Base-by-base conservation (phyloP, 805 yeast species). In the Komagataella ulmi region DNA sequence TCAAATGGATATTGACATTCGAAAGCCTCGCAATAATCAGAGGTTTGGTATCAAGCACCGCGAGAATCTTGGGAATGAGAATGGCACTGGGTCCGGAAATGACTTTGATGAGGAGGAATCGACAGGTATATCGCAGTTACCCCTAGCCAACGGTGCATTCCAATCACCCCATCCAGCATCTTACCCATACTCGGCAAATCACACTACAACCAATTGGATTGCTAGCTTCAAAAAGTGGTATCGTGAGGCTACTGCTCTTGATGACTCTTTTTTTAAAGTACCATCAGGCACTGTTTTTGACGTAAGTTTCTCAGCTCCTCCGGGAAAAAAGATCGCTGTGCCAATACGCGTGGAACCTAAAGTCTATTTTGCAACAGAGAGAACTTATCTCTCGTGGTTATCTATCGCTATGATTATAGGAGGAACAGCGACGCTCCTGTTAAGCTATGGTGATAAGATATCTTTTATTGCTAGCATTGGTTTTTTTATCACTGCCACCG, bases 341-440 rank as follows among this genome's bases (percentile, higher is more conserved):
- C 99, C 98, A 2, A 95, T 93, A 44, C 79, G 99, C 61, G 90
- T 93, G 44, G 99, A 93, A 68, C 99, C 99, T 53, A 93, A 93
- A 70, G 99, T 93, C n/a, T 93, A 93, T 65, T 93, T 93, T 68
- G 99, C 99, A 6, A 88, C 95, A 21, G 99, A 93, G 67, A 81
- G 99, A 70, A 93, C 99, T 0, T 91, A 83, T 62, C 73, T 93
- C 55, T 80, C 95, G 45, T 93, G 99, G 99, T 70, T 91, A 52
- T 90, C 96, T 45, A 88, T 93, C 58, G 87, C 93, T 7, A 79
- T 93, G 73, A 73, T 91, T 46, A 73, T 93, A 53, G 89, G 93
- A 47, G 95, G 91, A 49, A 85, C 96, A 45, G 95, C 97, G 1
- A 85, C 89, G 7, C 77, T 96, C 0, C 74, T 93, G 58, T 72